Evolutionary conservation across 805 yeast species (phyloP).

Genomic region (Candida pseudoglaebosa): DNA sequence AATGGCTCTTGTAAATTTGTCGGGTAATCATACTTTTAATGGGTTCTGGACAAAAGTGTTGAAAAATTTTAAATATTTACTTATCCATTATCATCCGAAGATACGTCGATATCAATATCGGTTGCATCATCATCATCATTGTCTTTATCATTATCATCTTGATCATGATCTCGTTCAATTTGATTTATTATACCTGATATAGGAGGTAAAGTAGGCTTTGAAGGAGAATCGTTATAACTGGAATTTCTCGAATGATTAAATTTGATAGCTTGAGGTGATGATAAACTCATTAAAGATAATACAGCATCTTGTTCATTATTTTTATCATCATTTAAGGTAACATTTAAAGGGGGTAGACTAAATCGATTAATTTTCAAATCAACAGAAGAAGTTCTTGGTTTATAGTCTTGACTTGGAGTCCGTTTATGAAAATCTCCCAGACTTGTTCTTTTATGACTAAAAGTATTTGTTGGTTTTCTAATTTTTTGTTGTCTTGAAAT

Average conservation of each 20-base stretch:
- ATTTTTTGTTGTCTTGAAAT: slow-evolving; percentile 24
- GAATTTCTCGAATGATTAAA: slow-evolving; percentile 27
- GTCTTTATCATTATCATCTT: slow-evolving; percentile 29
- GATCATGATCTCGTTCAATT: slow-evolving; percentile 7
- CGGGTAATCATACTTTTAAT: neutral
- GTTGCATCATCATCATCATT: slow-evolving; percentile 31
- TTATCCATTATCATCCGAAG: slow-evolving; percentile 3
- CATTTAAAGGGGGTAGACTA: slow-evolving; percentile 26
- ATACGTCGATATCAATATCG: slow-evolving; percentile 12
- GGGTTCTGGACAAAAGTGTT: neutral
- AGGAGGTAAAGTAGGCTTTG: slow-evolving; percentile 23
- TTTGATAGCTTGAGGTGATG: slow-evolving; percentile 44
- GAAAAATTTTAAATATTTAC: neutral
- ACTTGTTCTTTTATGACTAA: slow-evolving; percentile 9
- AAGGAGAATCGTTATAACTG: slow-evolving; percentile 15
- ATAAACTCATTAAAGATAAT: slow-evolving; percentile 50
- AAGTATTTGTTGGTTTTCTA: slow-evolving; percentile 20
- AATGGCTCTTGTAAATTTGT: too few relatives aligned
- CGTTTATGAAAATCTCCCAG: slow-evolving; percentile 1
- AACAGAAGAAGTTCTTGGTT: neutral
- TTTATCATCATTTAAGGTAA: slow-evolving; percentile 16
- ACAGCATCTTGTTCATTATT: slow-evolving; percentile 53
- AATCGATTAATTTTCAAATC: neutral
- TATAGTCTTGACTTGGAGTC: neutral
- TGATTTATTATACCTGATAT: slow-evolving; percentile 20